phyloP scores from a whole-genome alignment of 2,329 filamentous ascomycete species.

The Fusarium sp. region DNA sequence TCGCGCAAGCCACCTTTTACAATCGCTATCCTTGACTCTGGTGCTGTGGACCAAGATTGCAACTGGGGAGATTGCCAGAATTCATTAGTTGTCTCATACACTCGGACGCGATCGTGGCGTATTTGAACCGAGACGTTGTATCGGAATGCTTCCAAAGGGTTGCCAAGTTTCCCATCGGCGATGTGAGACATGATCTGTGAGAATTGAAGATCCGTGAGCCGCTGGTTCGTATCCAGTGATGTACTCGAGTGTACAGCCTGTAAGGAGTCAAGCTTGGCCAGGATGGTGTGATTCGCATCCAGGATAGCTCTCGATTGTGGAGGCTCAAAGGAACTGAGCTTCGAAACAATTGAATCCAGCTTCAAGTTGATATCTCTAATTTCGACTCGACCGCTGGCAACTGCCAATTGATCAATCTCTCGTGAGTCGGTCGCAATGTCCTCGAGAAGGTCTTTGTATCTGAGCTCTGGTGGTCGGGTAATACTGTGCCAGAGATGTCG shows the following conservation, averaged over 20 bases:
- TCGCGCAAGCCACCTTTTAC: neutral
- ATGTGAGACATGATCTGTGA: neutral
- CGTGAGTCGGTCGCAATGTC: neutral
- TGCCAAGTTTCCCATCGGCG: neutral
- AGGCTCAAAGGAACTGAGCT: neutral
- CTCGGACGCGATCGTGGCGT: neutral
- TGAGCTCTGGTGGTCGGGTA: neutral
- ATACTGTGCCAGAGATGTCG: neutral
- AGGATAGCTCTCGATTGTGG: neutral
- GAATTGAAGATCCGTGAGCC: neutral
- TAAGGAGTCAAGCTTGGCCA: neutral
- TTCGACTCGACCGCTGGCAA: neutral
- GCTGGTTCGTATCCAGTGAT: neutral
- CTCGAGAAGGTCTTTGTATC: neutral
- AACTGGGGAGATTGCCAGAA: neutral
- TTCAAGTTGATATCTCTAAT: neutral
- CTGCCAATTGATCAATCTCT: neutral
- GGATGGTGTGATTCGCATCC: neutral
- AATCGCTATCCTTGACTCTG: neutral
- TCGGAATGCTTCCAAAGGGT: neutral
- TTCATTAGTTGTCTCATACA: neutral
- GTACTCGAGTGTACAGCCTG: neutral
- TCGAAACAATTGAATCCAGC: neutral
- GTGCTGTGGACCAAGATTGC: neutral
- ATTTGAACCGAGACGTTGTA: neutral